A percentile compares a stretch with the other conserved stretches of the same genome.
These are phyloP conservation scores for Yamadazyma conglobata DNA, from an alignment of 1,139 yeast genomes.

Conservation along the genomic window DNA sequence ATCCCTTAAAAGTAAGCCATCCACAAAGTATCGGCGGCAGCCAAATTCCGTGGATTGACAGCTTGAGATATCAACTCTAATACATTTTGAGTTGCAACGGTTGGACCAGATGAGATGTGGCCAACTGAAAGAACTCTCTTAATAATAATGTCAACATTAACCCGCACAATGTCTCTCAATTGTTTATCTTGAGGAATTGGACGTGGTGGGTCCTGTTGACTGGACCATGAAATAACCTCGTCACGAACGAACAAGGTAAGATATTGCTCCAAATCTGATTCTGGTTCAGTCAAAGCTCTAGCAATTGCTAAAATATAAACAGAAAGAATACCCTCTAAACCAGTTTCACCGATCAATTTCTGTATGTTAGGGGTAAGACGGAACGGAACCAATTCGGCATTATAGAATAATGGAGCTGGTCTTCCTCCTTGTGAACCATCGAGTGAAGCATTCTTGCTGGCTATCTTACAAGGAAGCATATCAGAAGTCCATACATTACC, in stretches of 20 bases:
- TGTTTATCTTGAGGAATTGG: slow-evolving; percentile 73
- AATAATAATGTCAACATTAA: slow-evolving; percentile 82
- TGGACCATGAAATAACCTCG: slow-evolving; percentile 91
- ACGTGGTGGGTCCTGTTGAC: slow-evolving; percentile 70
- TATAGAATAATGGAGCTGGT: slow-evolving; percentile 84
- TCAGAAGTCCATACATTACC: slow-evolving; percentile 95
- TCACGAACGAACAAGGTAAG: slow-evolving; percentile 90
- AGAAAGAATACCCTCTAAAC: slow-evolving; percentile 86
- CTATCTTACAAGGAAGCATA: slow-evolving; percentile 85
- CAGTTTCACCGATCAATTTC: slow-evolving; percentile 87
- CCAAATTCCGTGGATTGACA: slow-evolving; percentile 91
- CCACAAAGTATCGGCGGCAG: slow-evolving; percentile 90
- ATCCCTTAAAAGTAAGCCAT: slow-evolving; percentile 90
- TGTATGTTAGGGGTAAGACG: slow-evolving; percentile 95
- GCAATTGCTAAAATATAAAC: slow-evolving; percentile 85
- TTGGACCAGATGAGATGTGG: slow-evolving; percentile 68
- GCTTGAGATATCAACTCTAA: slow-evolving; percentile 92
- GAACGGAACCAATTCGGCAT: slow-evolving; percentile 95
- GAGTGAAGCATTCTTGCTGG: slow-evolving; percentile 56
- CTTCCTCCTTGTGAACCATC: slow-evolving; percentile 55
- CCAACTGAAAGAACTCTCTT: slow-evolving; percentile 70
- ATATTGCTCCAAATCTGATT: slow-evolving; percentile 82
- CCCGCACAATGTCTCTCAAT: slow-evolving; percentile 79
- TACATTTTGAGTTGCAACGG: slow-evolving; percentile 89
- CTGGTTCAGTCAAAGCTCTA: slow-evolving; percentile 85